phyloP scores from a whole-genome alignment of 1,284 basidiomycete species.

The Trichosporon faecale region DNA sequence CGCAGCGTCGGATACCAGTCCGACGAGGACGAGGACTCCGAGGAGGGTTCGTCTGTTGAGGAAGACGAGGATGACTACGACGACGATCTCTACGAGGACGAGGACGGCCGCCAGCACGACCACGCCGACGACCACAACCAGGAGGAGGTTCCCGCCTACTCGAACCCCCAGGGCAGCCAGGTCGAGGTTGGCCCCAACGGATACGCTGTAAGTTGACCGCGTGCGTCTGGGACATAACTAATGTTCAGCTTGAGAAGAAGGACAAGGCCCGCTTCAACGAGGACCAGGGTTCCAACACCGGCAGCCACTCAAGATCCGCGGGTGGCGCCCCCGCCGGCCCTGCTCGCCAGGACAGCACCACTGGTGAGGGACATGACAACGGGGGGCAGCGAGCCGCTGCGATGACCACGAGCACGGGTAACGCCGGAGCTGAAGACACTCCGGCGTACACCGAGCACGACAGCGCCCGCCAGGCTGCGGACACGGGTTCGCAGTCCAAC shows the following conservation, averaged over 20 bases:
- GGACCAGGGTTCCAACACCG: conserved; percentile 4
- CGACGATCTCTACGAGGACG: conserved; percentile 54
- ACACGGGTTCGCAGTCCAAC: background rate
- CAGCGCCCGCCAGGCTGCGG: background rate
- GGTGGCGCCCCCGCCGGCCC: conserved; percentile 16
- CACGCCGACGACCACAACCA: conserved; percentile 40
- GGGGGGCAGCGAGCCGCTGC: conserved; percentile 5
- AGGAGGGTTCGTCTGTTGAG: conserved; percentile 70
- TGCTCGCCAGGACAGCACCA: conserved; percentile 9
- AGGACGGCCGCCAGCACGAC: conserved; percentile 60
- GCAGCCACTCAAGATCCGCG: conserved; percentile 3
- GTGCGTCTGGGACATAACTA: background rate
- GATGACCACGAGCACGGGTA: conserved; percentile 2
- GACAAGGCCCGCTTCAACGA: conserved; percentile 32
- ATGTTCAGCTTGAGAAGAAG: conserved; percentile 48
- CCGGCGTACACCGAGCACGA: conserved; percentile 10
- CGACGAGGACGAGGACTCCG: conserved; percentile 70
- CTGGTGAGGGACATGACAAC: conserved; percentile 11
- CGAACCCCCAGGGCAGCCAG: conserved; percentile 44
- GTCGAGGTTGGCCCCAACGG: conserved; percentile 64
- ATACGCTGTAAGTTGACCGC: conserved; percentile 62
- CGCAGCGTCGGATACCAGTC: conserved; percentile 66
- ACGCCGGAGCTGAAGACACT: conserved; percentile 8
- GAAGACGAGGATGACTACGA: conserved; percentile 58
- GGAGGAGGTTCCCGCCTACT: conserved; percentile 54